Conservation (phyloP, 352 stramenopile species). For the Phytopythium oedochilum region DNA sequence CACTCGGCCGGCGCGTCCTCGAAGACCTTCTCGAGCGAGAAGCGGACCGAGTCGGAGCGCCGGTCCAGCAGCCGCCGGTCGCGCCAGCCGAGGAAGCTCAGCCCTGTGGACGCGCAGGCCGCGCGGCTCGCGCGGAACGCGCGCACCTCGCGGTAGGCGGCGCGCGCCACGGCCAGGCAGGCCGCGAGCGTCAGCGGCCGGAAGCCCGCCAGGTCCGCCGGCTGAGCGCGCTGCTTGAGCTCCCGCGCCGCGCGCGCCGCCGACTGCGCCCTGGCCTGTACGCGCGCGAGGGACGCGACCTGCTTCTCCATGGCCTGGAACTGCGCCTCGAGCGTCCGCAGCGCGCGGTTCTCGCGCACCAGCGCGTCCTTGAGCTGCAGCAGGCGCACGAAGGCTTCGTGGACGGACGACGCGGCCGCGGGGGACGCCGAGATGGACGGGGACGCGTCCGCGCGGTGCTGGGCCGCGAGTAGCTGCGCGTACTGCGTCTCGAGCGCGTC, state of each 20-base stretch:
- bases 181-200: slow-evolving; percentile 29
- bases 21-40: slow-evolving; percentile 66
- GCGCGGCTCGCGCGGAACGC: slow-evolving; percentile 42
- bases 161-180: slow-evolving; percentile 38
- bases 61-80: slow-evolving; percentile 46
- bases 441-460: slow-evolving; percentile 17
- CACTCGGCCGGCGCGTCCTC: slow-evolving; percentile 22
- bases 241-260: slow-evolving; percentile 17
- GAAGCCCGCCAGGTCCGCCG: slow-evolving; percentile 29
- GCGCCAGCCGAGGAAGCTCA: slow-evolving; percentile 61
- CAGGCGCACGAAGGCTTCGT: neutral
- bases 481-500: slow-evolving; percentile 9
- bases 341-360: slow-evolving; percentile 1
- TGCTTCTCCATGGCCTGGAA: slow-evolving; percentile 47
- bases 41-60: slow-evolving; percentile 46
- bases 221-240: slow-evolving; percentile 36
- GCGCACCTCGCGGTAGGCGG: slow-evolving; percentile 41
- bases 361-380: slow-evolving; percentile 3
- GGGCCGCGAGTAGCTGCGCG: neutral
- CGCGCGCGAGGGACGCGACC: slow-evolving; percentile 26
- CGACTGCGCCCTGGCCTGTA: slow-evolving; percentile 33
- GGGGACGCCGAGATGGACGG: slow-evolving; percentile 10
- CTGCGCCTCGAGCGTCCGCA: slow-evolving; percentile 25
- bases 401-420: neutral
- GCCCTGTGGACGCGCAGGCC: slow-evolving; percentile 42